Evolutionary conservation across 495 filamentous ascomycete species (phyloP), one percentile per base, ranked within the genome.

Genomic region (Talaromyces trachyspermus): DNA sequence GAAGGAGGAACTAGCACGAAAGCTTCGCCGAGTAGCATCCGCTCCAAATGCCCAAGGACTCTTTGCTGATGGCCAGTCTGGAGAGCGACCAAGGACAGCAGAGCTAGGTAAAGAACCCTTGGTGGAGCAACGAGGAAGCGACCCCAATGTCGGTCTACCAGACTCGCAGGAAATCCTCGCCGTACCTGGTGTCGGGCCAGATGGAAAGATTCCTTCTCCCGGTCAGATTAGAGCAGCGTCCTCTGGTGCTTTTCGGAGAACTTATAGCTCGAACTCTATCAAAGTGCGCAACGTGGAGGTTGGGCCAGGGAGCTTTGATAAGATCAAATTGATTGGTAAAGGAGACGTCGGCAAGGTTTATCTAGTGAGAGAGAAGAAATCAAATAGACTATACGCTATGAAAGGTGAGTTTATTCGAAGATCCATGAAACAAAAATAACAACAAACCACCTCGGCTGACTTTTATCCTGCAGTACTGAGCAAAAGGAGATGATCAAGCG

Each of bases 401-500:
- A 98, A 98, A 68, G 94, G 92, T 97, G 50, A 54, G 35, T 37
- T 19, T 10, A 15, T 44, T 7, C 36, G 33, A n/a, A 35, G 11
- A 8, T 49, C 14, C 55, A 47, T 52, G 37, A 32, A 26, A 47
- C 19, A 42, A 19, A 40, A 25, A 30, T 26, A 36, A 46, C 35
- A 49, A 56, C 68, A 41, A 23, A 41, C 78, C 49, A 77, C 59
- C 48, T 53, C 29, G 7, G 14, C 43, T 43, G 22, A 11, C 39
- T 46, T 24, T n/a, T 48, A 61, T 65, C 26, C n/a, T n/a, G 61
- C 60, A 98, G 92, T 98, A 8, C 56, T 98, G 69, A 97, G 89
- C 76, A 98, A 98, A 95, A 96, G 75, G 92, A 98, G 71, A 98
- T 98, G 92, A 98, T 98, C 71, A 98, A 98, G 74, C 84, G 92